These are phyloP conservation scores for Fusarium nanum DNA, from an alignment of 2,329 filamentous ascomycete genomes.

Conservation along the genomic window DNA sequence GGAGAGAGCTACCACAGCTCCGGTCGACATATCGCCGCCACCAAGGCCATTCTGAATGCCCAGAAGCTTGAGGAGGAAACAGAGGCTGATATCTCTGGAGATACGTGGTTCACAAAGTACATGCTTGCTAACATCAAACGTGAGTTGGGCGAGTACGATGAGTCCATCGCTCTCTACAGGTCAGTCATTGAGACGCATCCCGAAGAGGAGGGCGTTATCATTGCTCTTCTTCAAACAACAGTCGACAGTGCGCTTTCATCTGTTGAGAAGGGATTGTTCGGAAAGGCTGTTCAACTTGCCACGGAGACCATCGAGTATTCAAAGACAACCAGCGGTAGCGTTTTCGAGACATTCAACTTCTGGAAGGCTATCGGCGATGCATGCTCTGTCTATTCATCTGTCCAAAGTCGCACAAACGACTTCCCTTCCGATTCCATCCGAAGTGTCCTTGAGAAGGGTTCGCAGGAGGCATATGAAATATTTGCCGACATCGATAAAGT, in stretches of 20 bases:
- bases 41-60: constrained; percentile 88
- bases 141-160: constrained; percentile 89
- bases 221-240: constrained; percentile 88
- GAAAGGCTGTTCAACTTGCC: constrained; percentile 80
- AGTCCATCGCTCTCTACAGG: constrained; percentile 81
- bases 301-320: constrained; percentile 76
- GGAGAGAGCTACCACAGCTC: constrained; percentile 98
- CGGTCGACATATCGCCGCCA: constrained; percentile 92
- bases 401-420: constrained; percentile 73
- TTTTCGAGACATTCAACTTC: constrained; percentile 84
- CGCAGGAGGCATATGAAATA: constrained; percentile 67
- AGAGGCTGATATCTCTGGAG: constrained; percentile 63
- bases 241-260: constrained; percentile 83
- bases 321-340: constrained; percentile 66
- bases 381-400: constrained; percentile 83
- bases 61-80: constrained; percentile 76
- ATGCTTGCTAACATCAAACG: constrained; percentile 96
- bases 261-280: constrained; percentile 86
- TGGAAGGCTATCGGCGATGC: constrained; percentile 95
- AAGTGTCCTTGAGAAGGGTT: constrained; percentile 66
- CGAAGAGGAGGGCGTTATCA: constrained; percentile 84
- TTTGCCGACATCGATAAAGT: constrained; percentile 77
- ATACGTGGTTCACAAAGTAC: constrained; percentile 95
- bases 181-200: constrained; percentile 75
- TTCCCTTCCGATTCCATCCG: constrained; percentile 71